Evolutionary conservation across 768 basidiomycete species (phyloP), one percentile per base, ranked within the genome.

Genomic region (Lentinula aciculospora): DNA sequence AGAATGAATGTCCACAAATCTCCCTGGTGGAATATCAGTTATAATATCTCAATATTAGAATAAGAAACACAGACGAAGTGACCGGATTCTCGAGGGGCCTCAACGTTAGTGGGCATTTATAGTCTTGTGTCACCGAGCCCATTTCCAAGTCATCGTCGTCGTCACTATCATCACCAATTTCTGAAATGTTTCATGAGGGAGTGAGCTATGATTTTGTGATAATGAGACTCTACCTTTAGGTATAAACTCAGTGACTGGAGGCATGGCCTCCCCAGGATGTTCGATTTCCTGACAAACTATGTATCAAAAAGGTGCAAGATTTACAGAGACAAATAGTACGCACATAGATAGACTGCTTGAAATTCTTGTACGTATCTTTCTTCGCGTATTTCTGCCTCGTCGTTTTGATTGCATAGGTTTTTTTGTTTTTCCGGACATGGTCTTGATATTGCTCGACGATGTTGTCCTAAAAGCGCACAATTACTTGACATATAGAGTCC

Each of bases 81-180:
- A 90, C 74, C 2, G 95, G 93, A 51, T 96, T 77, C 21, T 76
- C 77, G 37, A 92, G 77, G 13, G 78, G 68, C 2, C 74, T 80
- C 44, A 94, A 75, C 0, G 88, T 85, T 50, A 98, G 73, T 2
- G 94, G 94, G 63, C 94, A 96, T 56, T 83, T 87, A 76, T 86
- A 92, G 64, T 85, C 86, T 65, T 91, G 89, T 5, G 85, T 88
- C 28, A 86, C 79, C 25, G 92, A 94, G 53, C 95, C 95, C 50
- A 96, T 76, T 70, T 94, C 88, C 31, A 98, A 71, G 12, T 97
- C 95, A 53, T 94, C 90, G 31, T 95, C 94, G 53, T 86, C 85
- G 58, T 90, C 90, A 55, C 88, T 90, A 29, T 80, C 84, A 61
- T 93, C 92, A 9, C 84, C 90, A 40, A 81, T 77, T 80, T 94